Percentiles rank a stretch among this genome's conserved stretches.
These are phyloP conservation scores for Podospora bellae-mahoneyi DNA, from an alignment of 495 filamentous ascomycete genomes.

Conservation along the genomic window DNA sequence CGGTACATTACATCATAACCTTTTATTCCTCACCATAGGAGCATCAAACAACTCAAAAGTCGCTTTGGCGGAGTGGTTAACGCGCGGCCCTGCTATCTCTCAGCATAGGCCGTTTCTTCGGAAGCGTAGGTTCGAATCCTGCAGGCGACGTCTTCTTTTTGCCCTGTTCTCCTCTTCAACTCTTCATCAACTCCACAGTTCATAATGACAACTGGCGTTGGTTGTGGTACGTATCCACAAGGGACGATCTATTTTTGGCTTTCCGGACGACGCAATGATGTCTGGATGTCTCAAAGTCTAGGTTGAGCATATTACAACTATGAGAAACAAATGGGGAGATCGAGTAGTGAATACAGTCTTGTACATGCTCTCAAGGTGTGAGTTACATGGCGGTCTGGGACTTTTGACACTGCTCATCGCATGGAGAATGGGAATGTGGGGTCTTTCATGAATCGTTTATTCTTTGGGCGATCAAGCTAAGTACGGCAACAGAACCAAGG, in stretches of 20 bases:
- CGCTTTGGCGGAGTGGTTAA: constrained; percentile 34
- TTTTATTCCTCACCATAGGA: not conserved
- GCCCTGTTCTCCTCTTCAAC: not conserved
- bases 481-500: constrained; percentile 88
- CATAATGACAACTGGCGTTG: not conserved
- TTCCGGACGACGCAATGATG: not conserved
- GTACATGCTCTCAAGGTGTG: too few relatives aligned
- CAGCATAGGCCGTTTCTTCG: constrained; percentile 30
- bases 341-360: not conserved
- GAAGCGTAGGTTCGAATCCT: constrained; percentile 36
- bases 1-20: not conserved
- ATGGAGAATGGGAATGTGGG: not conserved
- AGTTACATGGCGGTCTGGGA: too few relatives aligned
- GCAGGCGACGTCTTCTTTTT: constrained; percentile 25
- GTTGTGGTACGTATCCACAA: not conserved
- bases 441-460: constrained; percentile 45
- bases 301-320: not conserved
- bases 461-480: constrained; percentile 82
- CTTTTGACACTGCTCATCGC: not conserved
- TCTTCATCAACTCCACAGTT: not conserved
- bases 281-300: not conserved
- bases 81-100: constrained; percentile 33
- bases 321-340: not conserved
- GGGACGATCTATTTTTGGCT: not conserved
- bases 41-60: constrained; percentile 12